Percentiles rank a stretch among this genome's conserved stretches.
These are phyloP conservation scores for Spathaspora sp. DNA, from an alignment of 1,139 yeast genomes.

Conservation along the genomic window DNA sequence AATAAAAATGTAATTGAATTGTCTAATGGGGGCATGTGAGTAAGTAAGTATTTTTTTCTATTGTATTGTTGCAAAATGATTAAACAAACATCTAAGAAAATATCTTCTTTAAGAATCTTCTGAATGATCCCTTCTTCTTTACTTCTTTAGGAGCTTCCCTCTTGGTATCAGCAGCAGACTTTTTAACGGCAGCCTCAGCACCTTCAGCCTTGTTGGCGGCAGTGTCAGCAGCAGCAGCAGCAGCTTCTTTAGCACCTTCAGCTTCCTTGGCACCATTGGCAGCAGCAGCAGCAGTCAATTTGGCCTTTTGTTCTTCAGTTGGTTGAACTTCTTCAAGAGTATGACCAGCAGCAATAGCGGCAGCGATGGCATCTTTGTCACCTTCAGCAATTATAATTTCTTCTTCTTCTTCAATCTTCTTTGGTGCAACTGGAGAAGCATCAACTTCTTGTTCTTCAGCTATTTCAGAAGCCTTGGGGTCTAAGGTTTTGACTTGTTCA, in stretches of 20 bases:
- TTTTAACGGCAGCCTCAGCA: conserved; percentile 2
- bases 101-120: conserved; percentile 15
- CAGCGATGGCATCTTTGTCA: conserved; percentile 28
- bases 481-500: conserved; percentile 27
- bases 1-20: background rate
- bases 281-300: conserved; percentile 23
- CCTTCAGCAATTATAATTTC: conserved; percentile 46
- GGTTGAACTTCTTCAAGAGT: conserved; percentile 47
- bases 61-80: background rate
- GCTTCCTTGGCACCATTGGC: conserved; percentile 9
- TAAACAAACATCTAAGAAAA: conserved; percentile 5
- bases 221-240: conserved; percentile 1
- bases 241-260: conserved; percentile 7
- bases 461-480: conserved; percentile 25
- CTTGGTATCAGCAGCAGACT: conserved; percentile 11
- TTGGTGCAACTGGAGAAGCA: conserved; percentile 19
- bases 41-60: no score
- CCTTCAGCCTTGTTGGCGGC: conserved; percentile 7
- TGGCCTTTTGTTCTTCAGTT: conserved; percentile 36
- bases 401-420: conserved; percentile 24
- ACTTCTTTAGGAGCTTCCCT: conserved; percentile 11
- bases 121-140: conserved; percentile 17
- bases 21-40: no score
- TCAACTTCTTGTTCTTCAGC: conserved; percentile 24
- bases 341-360: conserved; percentile 40